Base-by-base conservation (phyloP, 2,329 filamentous ascomycete genomes). In the Calonectria leucothoes region DNA sequence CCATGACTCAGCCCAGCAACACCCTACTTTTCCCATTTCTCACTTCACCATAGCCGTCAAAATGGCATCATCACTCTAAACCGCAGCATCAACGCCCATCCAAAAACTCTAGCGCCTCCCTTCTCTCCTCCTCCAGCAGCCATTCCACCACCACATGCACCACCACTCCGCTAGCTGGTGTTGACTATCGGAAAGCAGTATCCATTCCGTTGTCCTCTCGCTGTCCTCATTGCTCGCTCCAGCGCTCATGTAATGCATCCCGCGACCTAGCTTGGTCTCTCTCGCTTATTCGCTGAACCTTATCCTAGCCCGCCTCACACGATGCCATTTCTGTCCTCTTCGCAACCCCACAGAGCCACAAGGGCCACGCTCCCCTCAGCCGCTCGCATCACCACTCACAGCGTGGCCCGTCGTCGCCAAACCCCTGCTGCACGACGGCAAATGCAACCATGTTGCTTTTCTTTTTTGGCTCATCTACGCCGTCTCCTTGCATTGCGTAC, bases 21-120 rank as follows among this genome's bases (percentile, higher is more conserved):
- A 69, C 52, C n/a, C 39, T 33, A 27, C 52, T 45, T 69, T 69
- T 59, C 33, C 45, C 55, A 37, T 64, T 33, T 29, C 23, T 49
- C 52, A 52, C 67, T 49, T 69, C 66, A 72, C 66, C 70, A 72
- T 72, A 35, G 39, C 42, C 66, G 8, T 69, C 48, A 69, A 72
- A 72, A 72, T 72, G 66, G 66, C 70, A 72, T 61, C 70, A 72
- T 72, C 65, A 14, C 48, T 51, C 63, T 66, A 63, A 49, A 37
- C 25, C 55, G 42, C 65, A 25, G 20, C 55, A 65, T 23, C 59
- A 29, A 42, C 49, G 31, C 29, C 57, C 5, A 29, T 64, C 55
- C n/a, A n/a, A 42, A 42, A 55, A 49, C 61, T 42, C 20, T 66
- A 37, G 17, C 45, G 29, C 64, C 35, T 35, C 31, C 49, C n/a